Evolutionary conservation across 306 rosid species (phyloP), one percentile per base, ranked within the genome.

Genomic region (Vigna radiata): DNA sequence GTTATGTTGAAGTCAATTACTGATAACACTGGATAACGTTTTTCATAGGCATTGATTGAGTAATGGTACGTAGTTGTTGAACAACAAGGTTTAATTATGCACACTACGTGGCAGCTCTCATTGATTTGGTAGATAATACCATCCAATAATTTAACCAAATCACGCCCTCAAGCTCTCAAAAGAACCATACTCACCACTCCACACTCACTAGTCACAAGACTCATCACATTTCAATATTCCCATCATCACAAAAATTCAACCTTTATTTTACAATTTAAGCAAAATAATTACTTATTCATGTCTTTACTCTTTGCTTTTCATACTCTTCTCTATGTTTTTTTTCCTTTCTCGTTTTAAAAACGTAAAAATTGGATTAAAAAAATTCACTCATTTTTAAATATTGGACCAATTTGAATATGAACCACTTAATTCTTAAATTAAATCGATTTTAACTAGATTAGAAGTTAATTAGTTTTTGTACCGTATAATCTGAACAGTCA

Each of bases 81-180:
- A 27, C 78, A 46, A 75, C 5, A 29, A 18, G 62, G 53, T 69
- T 73, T 68, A 31, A 81, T 81, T 63, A 62, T 72, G 19, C 15
- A 36, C 33, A 74, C 59, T 70, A 78, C 79, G 76, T 85, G 86
- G 77, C 76, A 63, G 14, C 65, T 56, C 8, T 80, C 9, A 14
- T 52, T 65, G 84, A 66, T 73, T 73, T 77, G 75, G 85, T 73
- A 31, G 68, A 75, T 84, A 67, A 79, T 68, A 61, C 16, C 56
- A 58, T 70, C 46, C 58, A 12, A n/a, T 55, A 68, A 85, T 85
- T 73, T 44, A 85, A 59, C 72, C 29, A 69, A 73, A 46, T 78
- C 85, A 85, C 83, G 81, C 64, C 16, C 41, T 54, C 13, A 27
- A 62, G 49, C 46, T 54, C 25, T 11, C 7, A 41, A 72, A 27